phyloP scores from a whole-genome alignment of 306 rosid genomes.

The Phaseolus lunatus region DNA sequence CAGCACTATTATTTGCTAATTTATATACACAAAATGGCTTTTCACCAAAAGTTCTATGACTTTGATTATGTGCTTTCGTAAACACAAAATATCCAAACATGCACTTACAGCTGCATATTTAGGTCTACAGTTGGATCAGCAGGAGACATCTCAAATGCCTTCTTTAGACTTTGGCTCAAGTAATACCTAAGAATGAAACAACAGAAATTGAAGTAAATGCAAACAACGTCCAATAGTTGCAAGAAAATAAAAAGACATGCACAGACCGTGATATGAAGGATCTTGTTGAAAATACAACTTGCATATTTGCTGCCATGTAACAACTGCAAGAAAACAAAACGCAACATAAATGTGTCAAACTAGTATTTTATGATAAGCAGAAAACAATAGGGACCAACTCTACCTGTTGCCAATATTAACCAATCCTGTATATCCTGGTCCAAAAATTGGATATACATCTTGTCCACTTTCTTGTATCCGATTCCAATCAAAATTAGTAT shows the following conservation, averaged over 20 bases:
- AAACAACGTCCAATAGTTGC: conserved; percentile 1
- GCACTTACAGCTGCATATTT: conserved; percentile 76
- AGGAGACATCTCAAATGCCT: conserved; percentile 76
- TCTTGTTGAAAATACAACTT: conserved; percentile 79
- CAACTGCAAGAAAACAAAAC: conserved; percentile 74
- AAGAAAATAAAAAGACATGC: conserved; percentile 20
- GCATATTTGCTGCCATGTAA: conserved; percentile 96
- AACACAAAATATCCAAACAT: conserved; percentile 9
- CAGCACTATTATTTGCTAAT: background rate
- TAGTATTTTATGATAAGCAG: conserved; percentile 25
- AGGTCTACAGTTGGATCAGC: conserved; percentile 97
- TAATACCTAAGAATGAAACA: conserved; percentile 62
- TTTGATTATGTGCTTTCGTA: background rate
- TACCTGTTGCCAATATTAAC: conserved; percentile 98
- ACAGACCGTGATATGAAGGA: conserved; percentile 74
- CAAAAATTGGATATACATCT: conserved; percentile 84
- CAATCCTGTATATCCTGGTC: conserved; percentile 96
- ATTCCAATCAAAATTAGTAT: conserved; percentile 96
- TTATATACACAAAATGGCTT: background rate
- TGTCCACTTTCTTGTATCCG: conserved; percentile 97
- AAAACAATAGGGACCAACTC: conserved; percentile 31
- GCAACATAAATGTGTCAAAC: conserved; percentile 26
- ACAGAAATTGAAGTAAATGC: conserved; percentile 35
- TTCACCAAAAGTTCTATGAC: background rate
- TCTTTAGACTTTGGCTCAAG: conserved; percentile 58